Percentiles rank a stretch among this genome's conserved stretches.
Conservation (phyloP, 1,139 yeast genomes). For the Yamadazyma friedrichii region DNA sequence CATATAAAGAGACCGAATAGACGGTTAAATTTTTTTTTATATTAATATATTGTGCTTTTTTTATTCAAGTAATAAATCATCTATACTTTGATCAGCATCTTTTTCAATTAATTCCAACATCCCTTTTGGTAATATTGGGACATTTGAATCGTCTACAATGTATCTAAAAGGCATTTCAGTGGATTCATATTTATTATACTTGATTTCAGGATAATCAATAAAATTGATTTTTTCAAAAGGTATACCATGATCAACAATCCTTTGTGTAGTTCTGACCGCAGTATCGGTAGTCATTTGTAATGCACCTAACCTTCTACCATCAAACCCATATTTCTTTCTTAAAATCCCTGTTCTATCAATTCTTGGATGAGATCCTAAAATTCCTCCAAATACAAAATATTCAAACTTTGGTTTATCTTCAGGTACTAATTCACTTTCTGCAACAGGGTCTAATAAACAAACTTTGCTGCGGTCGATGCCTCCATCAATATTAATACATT, state of each 20-base stretch:
- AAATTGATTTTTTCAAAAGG: constrained; percentile 72
- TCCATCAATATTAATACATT: constrained; percentile 52
- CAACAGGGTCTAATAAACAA: constrained; percentile 88
- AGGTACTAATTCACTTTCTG: constrained; percentile 70
- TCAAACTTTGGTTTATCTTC: constrained; percentile 65
- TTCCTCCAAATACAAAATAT: constrained; percentile 94
- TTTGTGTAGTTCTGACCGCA: constrained; percentile 86
- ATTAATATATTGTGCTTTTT: neutral
- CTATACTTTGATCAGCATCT: constrained; percentile 79
- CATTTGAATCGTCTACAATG: constrained; percentile 57
- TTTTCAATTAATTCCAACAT: constrained; percentile 83
- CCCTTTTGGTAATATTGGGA: constrained; percentile 87
- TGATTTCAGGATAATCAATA: constrained; percentile 91
- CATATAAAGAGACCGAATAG: constrained; percentile 15
- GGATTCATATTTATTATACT: constrained; percentile 83
- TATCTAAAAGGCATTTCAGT: constrained; percentile 98
- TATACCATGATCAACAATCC: constrained; percentile 58
- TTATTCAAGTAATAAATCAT: constrained; percentile 47
- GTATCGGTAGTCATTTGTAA: constrained; percentile 98
- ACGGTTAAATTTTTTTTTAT: neutral
- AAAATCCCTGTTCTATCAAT: constrained; percentile 92
- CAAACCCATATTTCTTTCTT: constrained; percentile 73
- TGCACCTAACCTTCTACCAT: constrained; percentile 80
- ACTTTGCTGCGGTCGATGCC: constrained; percentile 54
- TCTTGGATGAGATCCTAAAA: constrained; percentile 95